Base-by-base conservation (phyloP, 2,329 filamentous ascomycete genomes). In the Diaporthe australafricana region DNA sequence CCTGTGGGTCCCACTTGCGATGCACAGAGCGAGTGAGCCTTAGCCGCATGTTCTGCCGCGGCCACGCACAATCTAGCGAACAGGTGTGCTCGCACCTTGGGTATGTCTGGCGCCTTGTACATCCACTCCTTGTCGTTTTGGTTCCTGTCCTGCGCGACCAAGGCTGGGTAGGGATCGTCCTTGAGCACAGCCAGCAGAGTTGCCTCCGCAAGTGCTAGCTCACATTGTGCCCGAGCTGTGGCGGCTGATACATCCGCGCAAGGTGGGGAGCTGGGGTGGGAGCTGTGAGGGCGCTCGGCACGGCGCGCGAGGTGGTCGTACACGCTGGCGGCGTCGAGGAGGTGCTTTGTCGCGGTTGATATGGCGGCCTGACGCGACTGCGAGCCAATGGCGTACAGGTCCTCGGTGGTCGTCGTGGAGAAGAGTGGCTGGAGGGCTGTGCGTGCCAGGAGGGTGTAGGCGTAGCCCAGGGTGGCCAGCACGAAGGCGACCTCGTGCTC, bases 81-180 rank as follows among this genome's bases (percentile, higher is more conserved):
- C 1, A 99, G 86, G 78, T 97, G 92, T 11, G 94, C 94, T 57
- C 96, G 91, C 22, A 98, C 95, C 79, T 96, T 95, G 38, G 95
- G 93, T 62, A 98, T 94, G 65, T 94, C 91, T 0, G 96, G 94
- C 0, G 94, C 89, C 77, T 93, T 94, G 81, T 96, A 97, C 95
- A 98, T 98, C 96, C 96, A 99, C 76, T 98, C 96, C 73, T 89
- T 94, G 80, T 95, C 94, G 76, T 92, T 91, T 68, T 92, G 90
- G 79, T 97, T 97, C 60, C 95, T 89, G 70, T 92, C 90, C 77
- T 97, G 94, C 0, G 94, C 91, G 2, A 97, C 92, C 8, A 92
- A 89, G 1, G 93, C 91, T 1, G 96, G 93, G 78, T 98, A 98
- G 0, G 96, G 95, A 78, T 99, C 96, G 79, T 98, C 96, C 77